These are phyloP conservation scores for Metschnikowia matae DNA, from an alignment of 805 yeast species.

Conservation along the genomic window DNA sequence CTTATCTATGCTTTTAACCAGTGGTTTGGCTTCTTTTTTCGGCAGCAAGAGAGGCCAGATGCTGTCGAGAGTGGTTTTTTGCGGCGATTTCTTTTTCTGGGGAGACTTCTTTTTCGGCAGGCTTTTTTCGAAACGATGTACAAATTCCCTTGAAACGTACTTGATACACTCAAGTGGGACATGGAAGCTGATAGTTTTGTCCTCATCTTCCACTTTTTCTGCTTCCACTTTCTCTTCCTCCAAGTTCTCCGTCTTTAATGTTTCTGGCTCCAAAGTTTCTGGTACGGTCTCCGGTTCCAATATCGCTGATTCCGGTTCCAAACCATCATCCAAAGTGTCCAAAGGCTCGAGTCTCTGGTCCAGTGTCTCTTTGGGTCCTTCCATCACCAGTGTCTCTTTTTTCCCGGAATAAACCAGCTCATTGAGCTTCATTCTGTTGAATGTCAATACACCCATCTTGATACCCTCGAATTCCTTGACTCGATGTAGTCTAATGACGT, in stretches of 20 bases:
- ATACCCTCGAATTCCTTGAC: conserved; percentile 10
- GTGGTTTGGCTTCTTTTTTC: neutral
- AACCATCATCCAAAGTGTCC: neutral
- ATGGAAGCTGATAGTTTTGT: conserved; percentile 7
- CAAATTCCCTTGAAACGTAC: conserved; percentile 14
- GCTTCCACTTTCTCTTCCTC: conserved; percentile 1
- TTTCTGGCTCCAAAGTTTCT: no score
- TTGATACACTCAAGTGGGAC: conserved; percentile 20
- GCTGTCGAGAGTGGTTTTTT: conserved; percentile 27
- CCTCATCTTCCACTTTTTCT: conserved; percentile 4
- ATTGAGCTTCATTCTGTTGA: conserved; percentile 12
- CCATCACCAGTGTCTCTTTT: neutral
- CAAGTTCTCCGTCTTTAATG: no score
- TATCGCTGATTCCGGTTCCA: conserved; percentile 1
- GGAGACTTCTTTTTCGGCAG: conserved; percentile 13
- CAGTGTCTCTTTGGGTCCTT: no score
- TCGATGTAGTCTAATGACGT: conserved; percentile 10
- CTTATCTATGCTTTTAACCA: neutral
- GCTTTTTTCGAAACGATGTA: conserved; percentile 11
- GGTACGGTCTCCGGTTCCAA: no score
- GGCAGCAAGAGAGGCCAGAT: conserved; percentile 15
- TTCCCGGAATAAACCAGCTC: conserved; percentile 13
- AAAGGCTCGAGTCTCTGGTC: neutral
- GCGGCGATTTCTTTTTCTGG: conserved; percentile 17
- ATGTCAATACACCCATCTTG: conserved; percentile 13